Evolutionary conservation across 2,329 filamentous ascomycete genomes (phyloP).

Genomic region (Lecanicillium sp.): DNA sequence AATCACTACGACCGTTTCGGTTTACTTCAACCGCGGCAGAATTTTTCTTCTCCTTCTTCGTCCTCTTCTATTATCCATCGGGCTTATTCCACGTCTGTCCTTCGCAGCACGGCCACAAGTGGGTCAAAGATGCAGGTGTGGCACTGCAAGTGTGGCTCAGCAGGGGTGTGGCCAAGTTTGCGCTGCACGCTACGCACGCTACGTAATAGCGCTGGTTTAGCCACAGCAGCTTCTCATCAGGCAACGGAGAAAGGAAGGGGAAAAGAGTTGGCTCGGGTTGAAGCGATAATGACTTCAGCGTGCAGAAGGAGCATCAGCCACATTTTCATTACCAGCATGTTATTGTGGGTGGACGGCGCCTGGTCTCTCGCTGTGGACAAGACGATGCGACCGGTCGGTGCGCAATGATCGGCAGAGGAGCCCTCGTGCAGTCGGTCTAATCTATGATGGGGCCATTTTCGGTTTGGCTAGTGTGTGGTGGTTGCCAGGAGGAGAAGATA

Average conservation of each 20-base stretch:
- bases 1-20: too few relatives aligned
- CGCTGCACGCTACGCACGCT: slow-evolving; percentile 8
- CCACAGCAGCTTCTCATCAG: too few relatives aligned
- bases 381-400: background rate
- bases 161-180: background rate
- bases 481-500: background rate
- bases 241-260: background rate
- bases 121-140: background rate
- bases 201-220: background rate
- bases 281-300: background rate
- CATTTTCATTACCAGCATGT: too few relatives aligned
- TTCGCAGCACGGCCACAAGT: slow-evolving; percentile 1
- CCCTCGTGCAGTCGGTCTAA: background rate
- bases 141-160: slow-evolving; percentile 1
- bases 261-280: background rate
- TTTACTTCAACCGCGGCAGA: too few relatives aligned
- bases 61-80: too few relatives aligned
- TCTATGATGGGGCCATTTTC: slow-evolving; percentile 9
- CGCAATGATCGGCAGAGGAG: slow-evolving; percentile 6
- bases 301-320: background rate
- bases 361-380: background rate
- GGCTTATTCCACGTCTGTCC: too few relatives aligned
- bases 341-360: too few relatives aligned
- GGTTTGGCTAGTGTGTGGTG: background rate
- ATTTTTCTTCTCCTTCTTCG: too few relatives aligned